A percentile compares a stretch with the other conserved stretches of the same genome.
These are phyloP conservation scores for Termitomyces sp. DNA, from an alignment of 768 basidiomycete genomes.

Conservation along the genomic window DNA sequence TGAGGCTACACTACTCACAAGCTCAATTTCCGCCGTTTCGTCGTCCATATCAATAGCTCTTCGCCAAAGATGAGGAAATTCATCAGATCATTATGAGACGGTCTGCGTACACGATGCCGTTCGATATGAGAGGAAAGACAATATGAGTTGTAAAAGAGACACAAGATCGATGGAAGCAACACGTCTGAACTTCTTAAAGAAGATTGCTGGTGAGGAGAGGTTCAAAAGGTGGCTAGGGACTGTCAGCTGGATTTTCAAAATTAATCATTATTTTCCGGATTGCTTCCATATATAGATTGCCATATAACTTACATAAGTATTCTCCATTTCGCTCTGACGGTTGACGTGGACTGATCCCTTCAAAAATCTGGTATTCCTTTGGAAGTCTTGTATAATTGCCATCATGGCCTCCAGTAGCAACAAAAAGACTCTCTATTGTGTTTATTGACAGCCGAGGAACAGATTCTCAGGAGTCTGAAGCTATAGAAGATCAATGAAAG, in stretches of 20 bases:
- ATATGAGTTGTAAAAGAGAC: not conserved
- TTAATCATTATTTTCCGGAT: not conserved
- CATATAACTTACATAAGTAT: not conserved
- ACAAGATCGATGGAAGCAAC: not conserved
- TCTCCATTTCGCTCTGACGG: not conserved
- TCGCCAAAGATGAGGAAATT: no score
- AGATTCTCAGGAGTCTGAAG: not conserved
- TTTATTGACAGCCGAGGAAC: not conserved
- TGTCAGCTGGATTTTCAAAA: not conserved
- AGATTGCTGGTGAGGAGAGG: not conserved
- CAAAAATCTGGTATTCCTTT: not conserved
- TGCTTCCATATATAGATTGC: no score
- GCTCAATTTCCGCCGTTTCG: slow-evolving; percentile 73
- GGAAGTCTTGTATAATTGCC: not conserved
- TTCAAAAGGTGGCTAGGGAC: not conserved
- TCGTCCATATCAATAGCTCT: slow-evolving; percentile 37
- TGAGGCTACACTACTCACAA: slow-evolving; percentile 30
- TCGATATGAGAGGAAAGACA: not conserved
- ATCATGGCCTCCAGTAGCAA: not conserved
- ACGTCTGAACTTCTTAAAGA: not conserved
- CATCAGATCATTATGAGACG: not conserved
- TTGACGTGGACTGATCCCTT: not conserved
- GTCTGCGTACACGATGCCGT: not conserved
- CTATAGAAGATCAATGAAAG: not conserved
- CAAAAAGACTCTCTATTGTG: not conserved